These are phyloP conservation scores for Heliosperma pusillum DNA, from an alignment of 148 eudicot genomes.

Conservation along the genomic window DNA sequence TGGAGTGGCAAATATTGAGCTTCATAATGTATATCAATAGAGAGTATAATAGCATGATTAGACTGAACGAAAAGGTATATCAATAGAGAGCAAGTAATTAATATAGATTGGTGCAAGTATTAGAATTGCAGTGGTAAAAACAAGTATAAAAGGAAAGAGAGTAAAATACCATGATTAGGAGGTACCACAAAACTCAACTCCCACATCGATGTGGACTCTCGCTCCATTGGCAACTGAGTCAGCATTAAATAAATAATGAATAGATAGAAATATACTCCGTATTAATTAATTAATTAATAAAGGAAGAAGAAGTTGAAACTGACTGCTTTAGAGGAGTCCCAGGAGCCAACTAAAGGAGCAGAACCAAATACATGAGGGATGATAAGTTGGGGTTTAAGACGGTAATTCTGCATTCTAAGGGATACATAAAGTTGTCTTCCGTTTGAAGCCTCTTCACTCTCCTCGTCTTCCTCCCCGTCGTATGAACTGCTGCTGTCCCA, in stretches of 20 bases:
- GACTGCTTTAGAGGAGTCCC: constrained; percentile 88
- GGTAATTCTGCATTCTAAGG: constrained; percentile 76
- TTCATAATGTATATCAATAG: background rate
- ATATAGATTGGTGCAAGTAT: background rate
- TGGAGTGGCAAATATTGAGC: background rate
- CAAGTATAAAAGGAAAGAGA: too few species aligned
- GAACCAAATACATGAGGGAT: constrained; percentile 88
- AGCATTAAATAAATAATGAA: constrained; percentile 1
- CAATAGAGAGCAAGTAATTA: background rate
- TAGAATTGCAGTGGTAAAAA: background rate
- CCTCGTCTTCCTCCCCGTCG: constrained; percentile 23
- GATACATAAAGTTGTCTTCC: constrained; percentile 80
- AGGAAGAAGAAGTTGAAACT: background rate
- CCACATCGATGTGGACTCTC: constrained; percentile 87
- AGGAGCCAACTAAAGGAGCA: constrained; percentile 79
- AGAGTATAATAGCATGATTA: too few species aligned
- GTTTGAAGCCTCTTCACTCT: constrained; percentile 46
- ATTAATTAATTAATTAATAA: background rate
- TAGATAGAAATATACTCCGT: too few species aligned
- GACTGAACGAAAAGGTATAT: too few species aligned
- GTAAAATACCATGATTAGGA: constrained; percentile 48
- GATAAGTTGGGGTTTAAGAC: constrained; percentile 44
- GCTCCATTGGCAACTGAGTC: constrained; percentile 69
- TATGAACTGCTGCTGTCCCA: constrained; percentile 37
- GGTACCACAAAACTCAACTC: constrained; percentile 91